Conservation (phyloP, 768 basidiomycete genomes). For the Cyathus striatus region DNA sequence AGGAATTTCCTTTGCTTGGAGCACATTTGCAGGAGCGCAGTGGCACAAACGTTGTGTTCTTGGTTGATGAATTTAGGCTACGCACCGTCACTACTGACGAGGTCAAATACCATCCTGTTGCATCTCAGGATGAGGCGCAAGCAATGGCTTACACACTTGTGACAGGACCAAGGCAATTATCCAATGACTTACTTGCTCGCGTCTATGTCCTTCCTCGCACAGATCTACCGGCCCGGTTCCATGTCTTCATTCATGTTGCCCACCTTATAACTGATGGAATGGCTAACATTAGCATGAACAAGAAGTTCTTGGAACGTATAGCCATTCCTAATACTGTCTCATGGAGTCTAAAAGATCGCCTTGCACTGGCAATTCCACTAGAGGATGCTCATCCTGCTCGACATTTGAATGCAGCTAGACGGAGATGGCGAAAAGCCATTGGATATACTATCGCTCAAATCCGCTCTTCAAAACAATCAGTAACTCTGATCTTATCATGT, state of each 20-base stretch:
- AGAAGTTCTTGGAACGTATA: conserved; percentile 41
- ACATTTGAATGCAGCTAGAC: conserved; percentile 25
- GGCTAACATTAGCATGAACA: conserved; percentile 33
- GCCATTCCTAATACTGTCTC: conserved; percentile 2
- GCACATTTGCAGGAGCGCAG: conserved; percentile 29
- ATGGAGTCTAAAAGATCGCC: conserved; percentile 28
- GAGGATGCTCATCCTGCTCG: conserved; percentile 29
- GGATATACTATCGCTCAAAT: conserved; percentile 28
- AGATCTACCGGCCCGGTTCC: conserved; percentile 28
- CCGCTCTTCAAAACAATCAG: conserved; percentile 27
- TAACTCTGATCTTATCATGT: conserved; percentile 12
- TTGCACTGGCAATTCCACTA: conserved; percentile 34
- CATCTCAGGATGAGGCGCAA: conserved; percentile 27
- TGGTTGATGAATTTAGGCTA: conserved; percentile 34
- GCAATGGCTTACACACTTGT: conserved; percentile 20
- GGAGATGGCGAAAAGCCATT: conserved; percentile 42
- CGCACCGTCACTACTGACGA: conserved; percentile 26
- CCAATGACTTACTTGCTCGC: conserved; percentile 35
- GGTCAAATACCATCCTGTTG: conserved; percentile 25
- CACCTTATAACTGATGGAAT: conserved; percentile 50
- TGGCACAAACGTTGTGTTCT: conserved; percentile 27
- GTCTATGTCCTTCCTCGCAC: conserved; percentile 34
- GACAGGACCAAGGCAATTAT: conserved; percentile 30
- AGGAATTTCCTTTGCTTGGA: conserved; percentile 43
- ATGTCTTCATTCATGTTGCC: conserved; percentile 37